A percentile compares a stretch with the other conserved stretches of the same genome.
phyloP scores from a whole-genome alignment of 352 stramenopile genomes.

The Phytophthora sp. region DNA sequence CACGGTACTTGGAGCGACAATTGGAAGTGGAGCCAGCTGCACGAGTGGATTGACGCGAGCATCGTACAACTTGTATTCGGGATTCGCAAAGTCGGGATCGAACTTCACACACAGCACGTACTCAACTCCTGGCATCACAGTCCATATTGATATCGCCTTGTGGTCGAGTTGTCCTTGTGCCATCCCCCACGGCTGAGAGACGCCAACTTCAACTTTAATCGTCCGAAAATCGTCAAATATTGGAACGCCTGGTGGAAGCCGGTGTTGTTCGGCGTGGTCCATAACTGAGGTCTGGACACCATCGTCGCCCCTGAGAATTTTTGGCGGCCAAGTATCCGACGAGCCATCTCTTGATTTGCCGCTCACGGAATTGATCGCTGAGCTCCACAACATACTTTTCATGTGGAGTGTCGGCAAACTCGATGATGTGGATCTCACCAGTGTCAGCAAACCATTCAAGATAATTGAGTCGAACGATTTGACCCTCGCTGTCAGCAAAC shows the following conservation, averaged over 20 bases:
- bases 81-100: conserved; percentile 33
- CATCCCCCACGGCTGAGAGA: conserved; percentile 39
- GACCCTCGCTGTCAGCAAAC: too few relatives aligned
- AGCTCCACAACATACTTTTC: too few relatives aligned
- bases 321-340: too few relatives aligned
- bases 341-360: too few relatives aligned
- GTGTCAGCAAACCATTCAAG: too few relatives aligned
- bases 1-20: conserved; percentile 34
- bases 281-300: conserved; percentile 32
- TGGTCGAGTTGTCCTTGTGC: conserved; percentile 29
- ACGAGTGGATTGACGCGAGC: conserved; percentile 31
- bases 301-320: conserved; percentile 34
- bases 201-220: conserved; percentile 42
- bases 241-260: conserved; percentile 37
- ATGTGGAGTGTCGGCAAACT: too few relatives aligned
- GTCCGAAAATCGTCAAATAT: conserved; percentile 42
- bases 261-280: conserved; percentile 30
- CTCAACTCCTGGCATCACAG: conserved; percentile 38
- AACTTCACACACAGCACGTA: conserved; percentile 46
- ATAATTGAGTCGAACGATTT: too few relatives aligned
- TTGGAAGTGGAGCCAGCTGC: conserved; percentile 33
- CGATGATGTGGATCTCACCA: too few relatives aligned
- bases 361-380: too few relatives aligned
- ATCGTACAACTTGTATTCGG: conserved; percentile 44
- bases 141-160: conserved; percentile 18